Conservation (phyloP, 2,329 filamentous ascomycete genomes). For the Biscogniauxia sp. region DNA sequence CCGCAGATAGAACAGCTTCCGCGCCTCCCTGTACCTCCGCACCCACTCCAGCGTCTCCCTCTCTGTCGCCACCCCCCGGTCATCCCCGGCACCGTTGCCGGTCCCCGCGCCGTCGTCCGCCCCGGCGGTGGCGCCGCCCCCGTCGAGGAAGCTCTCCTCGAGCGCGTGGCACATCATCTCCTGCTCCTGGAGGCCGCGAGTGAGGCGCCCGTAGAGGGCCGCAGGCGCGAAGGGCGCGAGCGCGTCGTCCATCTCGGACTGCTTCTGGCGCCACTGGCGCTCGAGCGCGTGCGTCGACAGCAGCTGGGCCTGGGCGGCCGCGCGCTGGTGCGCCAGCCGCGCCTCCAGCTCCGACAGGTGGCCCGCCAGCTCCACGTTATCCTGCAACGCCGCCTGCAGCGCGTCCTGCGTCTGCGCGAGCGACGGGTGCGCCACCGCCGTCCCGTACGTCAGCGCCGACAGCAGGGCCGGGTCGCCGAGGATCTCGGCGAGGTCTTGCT, state of each 20-base stretch:
- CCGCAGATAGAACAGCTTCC: constrained; percentile 73
- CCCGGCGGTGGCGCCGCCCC: constrained; percentile 30
- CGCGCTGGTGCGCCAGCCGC: constrained; percentile 58
- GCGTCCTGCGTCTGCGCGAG: constrained; percentile 62
- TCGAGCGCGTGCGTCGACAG: constrained; percentile 83
- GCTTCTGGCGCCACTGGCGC: constrained; percentile 86
- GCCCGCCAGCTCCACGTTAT: constrained; percentile 69
- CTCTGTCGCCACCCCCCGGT: constrained; percentile 62
- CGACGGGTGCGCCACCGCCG: constrained; percentile 68
- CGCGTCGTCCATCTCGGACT: constrained; percentile 83
- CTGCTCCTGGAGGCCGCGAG: constrained; percentile 76
- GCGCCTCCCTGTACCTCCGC: constrained; percentile 74
- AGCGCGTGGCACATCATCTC: constrained; percentile 75
- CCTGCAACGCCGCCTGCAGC: constrained; percentile 62
- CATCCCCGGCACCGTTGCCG: constrained; percentile 17
- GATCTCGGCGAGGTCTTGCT: constrained; percentile 72
- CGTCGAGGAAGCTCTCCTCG: constrained; percentile 89
- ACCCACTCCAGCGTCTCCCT: constrained; percentile 86
- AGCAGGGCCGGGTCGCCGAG: constrained; percentile 65
- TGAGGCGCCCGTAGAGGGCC: constrained; percentile 78
- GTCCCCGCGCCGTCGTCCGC: constrained; percentile 33
- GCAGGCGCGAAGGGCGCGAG: constrained; percentile 83
- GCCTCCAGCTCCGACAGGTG: constrained; percentile 61
- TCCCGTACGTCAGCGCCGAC: constrained; percentile 68
- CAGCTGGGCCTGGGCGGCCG: constrained; percentile 74